These are phyloP conservation scores for Xenoacremonium recifei DNA, from an alignment of 2,329 filamentous ascomycete species.

Conservation along the genomic window DNA sequence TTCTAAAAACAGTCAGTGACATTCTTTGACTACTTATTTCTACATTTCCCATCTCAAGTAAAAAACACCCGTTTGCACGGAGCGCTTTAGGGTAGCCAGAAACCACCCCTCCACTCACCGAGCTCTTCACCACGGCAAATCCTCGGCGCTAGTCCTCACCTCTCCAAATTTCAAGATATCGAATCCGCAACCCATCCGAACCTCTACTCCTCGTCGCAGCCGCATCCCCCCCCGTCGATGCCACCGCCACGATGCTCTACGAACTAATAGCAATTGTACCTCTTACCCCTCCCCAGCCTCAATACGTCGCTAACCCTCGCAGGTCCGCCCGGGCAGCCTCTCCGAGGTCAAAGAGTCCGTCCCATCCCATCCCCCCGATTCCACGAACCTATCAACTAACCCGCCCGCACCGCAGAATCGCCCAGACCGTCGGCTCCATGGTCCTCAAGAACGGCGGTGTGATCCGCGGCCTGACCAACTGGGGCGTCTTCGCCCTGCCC, in stretches of 20 bases:
- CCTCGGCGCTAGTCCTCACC: conserved; percentile 19
- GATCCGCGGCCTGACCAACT: conserved; percentile 89
- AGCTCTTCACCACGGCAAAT: conserved; percentile 30
- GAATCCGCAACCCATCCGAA: too few relatives aligned
- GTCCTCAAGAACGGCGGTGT: conserved; percentile 84
- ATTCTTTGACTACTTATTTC: too few relatives aligned
- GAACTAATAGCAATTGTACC: conserved; percentile 93
- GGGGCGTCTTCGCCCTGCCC: conserved; percentile 88
- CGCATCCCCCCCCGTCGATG: conserved; percentile 23
- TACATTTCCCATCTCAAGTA: too few relatives aligned
- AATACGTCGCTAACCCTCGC: conserved; percentile 18
- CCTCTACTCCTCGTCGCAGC: conserved; percentile 13
- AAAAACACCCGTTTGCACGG: too few relatives aligned
- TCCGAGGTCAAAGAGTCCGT: conserved; percentile 92
- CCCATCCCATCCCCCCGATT: conserved; percentile 10
- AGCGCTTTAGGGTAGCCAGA: too few relatives aligned
- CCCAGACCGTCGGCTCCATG: conserved; percentile 77
- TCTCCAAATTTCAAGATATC: conserved; percentile 27
- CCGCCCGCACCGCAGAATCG: conserved; percentile 61
- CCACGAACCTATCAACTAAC: conserved; percentile 1
- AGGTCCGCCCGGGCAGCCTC: conserved; percentile 92
- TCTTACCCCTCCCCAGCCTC: conserved; percentile 19
- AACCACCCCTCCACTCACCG: too few relatives aligned
- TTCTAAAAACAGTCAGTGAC: too few relatives aligned
- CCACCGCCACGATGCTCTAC: conserved; percentile 75